Conservation (phyloP, 108 stramenopile genomes). For the Skeletonema tropicum region DNA sequence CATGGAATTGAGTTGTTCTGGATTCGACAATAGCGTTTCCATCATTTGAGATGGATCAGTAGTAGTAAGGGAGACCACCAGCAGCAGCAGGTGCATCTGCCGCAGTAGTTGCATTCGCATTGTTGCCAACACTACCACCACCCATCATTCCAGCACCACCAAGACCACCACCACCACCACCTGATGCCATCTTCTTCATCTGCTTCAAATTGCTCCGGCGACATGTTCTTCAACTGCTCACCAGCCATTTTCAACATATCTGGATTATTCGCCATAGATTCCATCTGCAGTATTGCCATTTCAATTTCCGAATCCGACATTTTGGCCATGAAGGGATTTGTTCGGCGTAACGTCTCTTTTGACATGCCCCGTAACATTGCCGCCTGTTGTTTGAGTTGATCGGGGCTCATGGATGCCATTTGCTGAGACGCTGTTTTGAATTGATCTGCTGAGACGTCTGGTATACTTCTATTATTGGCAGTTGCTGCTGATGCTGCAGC, state of each 20-base stretch:
- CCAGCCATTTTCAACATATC: conserved; percentile 70
- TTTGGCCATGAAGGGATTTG: conserved; percentile 70
- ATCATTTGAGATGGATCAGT: conserved; percentile 66
- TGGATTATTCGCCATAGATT: conserved; percentile 75
- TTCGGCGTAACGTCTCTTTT: conserved; percentile 57
- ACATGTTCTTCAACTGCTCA: conserved; percentile 71
- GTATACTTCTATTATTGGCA: neutral
- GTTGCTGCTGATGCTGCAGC: neutral
- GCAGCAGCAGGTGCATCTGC: conserved; percentile 1
- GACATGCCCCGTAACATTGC: conserved; percentile 59
- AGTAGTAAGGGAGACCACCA: conserved; percentile 1
- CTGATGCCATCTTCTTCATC: conserved; percentile 47
- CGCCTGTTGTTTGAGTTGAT: conserved; percentile 67
- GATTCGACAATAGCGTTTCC: conserved; percentile 58
- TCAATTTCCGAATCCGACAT: conserved; percentile 70
- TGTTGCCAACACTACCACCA: neutral
- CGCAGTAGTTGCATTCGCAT: conserved; percentile 3
- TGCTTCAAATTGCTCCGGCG: conserved; percentile 61
- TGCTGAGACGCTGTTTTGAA: conserved; percentile 22
- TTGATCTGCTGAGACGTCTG: conserved; percentile 53
- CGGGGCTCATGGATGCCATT: conserved; percentile 70
- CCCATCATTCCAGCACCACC: conserved; percentile 1
- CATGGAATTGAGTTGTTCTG: conserved; percentile 64
- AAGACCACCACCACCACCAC: neutral
- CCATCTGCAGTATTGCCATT: conserved; percentile 64